Conservation (phyloP, 345 rosid species). For the Noccaea caerulescens region DNA sequence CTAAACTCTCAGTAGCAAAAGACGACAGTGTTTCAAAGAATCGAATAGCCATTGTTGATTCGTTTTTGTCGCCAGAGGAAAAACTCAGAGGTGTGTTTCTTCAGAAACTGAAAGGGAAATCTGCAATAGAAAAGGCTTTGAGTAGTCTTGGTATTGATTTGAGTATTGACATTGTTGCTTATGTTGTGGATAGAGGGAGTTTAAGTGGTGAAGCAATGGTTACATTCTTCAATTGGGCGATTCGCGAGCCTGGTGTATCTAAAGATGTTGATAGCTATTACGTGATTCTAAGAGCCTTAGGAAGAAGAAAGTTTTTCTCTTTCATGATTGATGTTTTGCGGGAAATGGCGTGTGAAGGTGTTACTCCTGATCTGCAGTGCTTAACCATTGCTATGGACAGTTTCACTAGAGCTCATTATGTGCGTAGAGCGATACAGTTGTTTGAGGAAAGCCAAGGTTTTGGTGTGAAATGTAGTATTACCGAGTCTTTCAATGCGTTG, state of each 20-base stretch:
- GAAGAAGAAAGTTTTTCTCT: slow-evolving; percentile 70
- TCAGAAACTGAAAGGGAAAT: slow-evolving; percentile 64
- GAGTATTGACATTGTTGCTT: slow-evolving; percentile 61
- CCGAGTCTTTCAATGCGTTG: slow-evolving; percentile 68
- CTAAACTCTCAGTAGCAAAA: slow-evolving; percentile 21
- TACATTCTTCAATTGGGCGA: slow-evolving; percentile 76
- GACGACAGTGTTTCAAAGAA: slow-evolving; percentile 28
- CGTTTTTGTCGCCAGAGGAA: slow-evolving; percentile 68
- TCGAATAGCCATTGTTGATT: slow-evolving; percentile 43
- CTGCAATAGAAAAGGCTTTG: slow-evolving; percentile 58
- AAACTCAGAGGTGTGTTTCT: slow-evolving; percentile 85
- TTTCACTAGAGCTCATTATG: slow-evolving; percentile 54
- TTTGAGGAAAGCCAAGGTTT: slow-evolving; percentile 57
- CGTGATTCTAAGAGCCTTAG: slow-evolving; percentile 66
- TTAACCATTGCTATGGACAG: slow-evolving; percentile 63
- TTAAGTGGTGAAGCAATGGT: slow-evolving; percentile 77
- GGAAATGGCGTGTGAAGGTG: slow-evolving; percentile 50
- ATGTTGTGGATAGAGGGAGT: slow-evolving; percentile 68
- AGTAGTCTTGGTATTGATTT: slow-evolving; percentile 52
- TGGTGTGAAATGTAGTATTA: slow-evolving; percentile 55
- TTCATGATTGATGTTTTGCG: slow-evolving; percentile 52
- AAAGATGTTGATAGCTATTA: slow-evolving; percentile 56
- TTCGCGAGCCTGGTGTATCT: slow-evolving; percentile 53
- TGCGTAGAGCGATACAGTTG: slow-evolving; percentile 58
- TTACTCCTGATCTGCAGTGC: slow-evolving; percentile 51